phyloP scores from a whole-genome alignment of 2,329 filamentous ascomycete species.

The Diplodia seriata region DNA sequence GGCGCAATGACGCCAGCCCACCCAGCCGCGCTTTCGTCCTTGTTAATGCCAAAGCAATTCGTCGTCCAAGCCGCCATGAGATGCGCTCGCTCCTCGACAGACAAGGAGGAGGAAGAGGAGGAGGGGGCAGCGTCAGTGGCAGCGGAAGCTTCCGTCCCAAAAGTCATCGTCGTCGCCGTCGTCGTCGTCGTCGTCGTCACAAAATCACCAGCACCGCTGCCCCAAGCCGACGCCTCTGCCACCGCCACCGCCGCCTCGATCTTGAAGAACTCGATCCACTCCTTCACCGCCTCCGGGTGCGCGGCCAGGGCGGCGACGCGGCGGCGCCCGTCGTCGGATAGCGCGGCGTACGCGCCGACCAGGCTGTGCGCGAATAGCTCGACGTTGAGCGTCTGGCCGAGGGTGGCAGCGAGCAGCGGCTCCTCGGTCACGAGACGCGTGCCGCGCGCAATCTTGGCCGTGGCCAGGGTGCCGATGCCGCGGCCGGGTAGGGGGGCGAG shows the following conservation, averaged over 20 bases:
- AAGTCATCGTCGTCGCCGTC: background rate
- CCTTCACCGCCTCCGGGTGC: background rate
- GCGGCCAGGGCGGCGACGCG: background rate
- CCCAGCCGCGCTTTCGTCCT: background rate
- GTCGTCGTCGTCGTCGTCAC: background rate
- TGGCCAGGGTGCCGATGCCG: conserved; percentile 53
- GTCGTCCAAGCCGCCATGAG: background rate
- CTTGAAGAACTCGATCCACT: background rate
- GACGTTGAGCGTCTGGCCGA: background rate
- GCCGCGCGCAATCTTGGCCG: conserved; percentile 44
- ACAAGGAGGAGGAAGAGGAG: background rate
- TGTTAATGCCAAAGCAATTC: background rate
- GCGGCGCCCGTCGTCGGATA: background rate
- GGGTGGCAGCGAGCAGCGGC: conserved; percentile 43
- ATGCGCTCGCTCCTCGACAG: background rate
- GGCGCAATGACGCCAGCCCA: background rate
- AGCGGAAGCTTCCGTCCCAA: too few species aligned
- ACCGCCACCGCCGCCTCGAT: background rate
- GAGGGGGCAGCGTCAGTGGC: too few species aligned
- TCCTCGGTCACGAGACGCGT: conserved; percentile 51
- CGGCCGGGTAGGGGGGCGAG: conserved; percentile 46
- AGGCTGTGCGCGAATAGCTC: background rate
- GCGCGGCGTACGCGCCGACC: background rate
- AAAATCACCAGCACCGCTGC: background rate
- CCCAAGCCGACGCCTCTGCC: background rate